These are phyloP conservation scores for Fomes fomentarius DNA, from an alignment of 1,284 basidiomycete species.

Conservation along the genomic window DNA sequence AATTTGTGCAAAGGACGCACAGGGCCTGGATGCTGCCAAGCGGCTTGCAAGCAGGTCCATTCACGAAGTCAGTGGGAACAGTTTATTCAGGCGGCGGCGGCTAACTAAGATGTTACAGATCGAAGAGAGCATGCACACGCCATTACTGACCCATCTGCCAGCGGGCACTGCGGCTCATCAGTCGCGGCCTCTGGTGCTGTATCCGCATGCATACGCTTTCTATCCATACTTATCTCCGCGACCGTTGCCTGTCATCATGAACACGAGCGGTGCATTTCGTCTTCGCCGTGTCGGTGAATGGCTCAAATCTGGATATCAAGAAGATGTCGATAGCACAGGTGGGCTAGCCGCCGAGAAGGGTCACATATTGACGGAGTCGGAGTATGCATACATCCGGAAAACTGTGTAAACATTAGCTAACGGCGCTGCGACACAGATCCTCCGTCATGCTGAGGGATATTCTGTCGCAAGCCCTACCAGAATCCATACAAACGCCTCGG, in stretches of 20 bases:
- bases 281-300: slow-evolving; percentile 64
- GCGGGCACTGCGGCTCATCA: slow-evolving; percentile 28
- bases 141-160: slow-evolving; percentile 43
- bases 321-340: slow-evolving; percentile 41
- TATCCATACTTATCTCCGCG: slow-evolving; percentile 65
- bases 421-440: slow-evolving; percentile 10
- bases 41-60: slow-evolving; percentile 54
- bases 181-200: slow-evolving; percentile 23
- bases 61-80: slow-evolving; percentile 44
- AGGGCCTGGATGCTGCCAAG: slow-evolving; percentile 49
- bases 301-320: slow-evolving; percentile 42
- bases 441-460: slow-evolving; percentile 19
- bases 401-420: no score
- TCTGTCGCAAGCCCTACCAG: slow-evolving; percentile 16
- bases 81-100: neutral
- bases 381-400: slow-evolving; percentile 36
- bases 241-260: slow-evolving; percentile 50
- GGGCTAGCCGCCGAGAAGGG: slow-evolving; percentile 40
- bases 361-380: slow-evolving; percentile 35
- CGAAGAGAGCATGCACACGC: slow-evolving; percentile 24
- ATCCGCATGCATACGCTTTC: slow-evolving; percentile 50
- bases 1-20: slow-evolving; percentile 50
- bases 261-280: slow-evolving; percentile 52
- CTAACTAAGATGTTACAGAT: slow-evolving; percentile 21
- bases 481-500: neutral